Base-by-base conservation (phyloP, 768 basidiomycete species). In the Xerocomus spinulosus region DNA sequence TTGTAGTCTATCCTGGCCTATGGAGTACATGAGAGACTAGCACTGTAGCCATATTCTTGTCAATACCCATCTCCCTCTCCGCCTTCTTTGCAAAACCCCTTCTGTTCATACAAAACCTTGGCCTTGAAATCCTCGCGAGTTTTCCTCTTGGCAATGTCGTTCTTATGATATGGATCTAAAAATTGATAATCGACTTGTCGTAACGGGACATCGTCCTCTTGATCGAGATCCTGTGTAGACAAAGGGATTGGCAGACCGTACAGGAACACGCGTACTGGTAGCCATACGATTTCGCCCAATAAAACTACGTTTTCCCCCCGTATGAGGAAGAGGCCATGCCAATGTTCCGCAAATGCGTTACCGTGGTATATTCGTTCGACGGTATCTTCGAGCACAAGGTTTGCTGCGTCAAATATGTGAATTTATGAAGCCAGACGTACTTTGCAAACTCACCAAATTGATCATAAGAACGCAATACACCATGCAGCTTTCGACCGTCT, bases 281-380 rank as follows among this genome's bases (percentile, higher is more conserved):
- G 29, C 79, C 91, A 65, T 59, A 95, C 96, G 52, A 99, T 89
- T 77, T 99, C 96, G 30, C 96, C 96, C 18, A 98, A 73, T 51
- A 97, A 71, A 28, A 98, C 96, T 14, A 99, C 96, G 66, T 99
- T 99, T 75, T 99, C 96, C 41, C 96, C 96, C 46, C 96, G 82
- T 56, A 99, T 93, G 54, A 98, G 79, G 70, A 91, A 93, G 24
- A 99, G 78, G 3, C 94, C 95, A 51, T 83, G 80, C 73, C 83
- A 87, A 57, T 78, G 82, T 63, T 98, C 92, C 13, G 92, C 93
- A 66, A 85, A 97, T 42, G 83, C 80, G 60, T 85, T 82, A 46
- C 81, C 86, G 61, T 94, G 86, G 70, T 92, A 91, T 79, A 97
- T 87, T 51, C 93, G 83, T 69, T 99, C 96, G 54, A 93, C 82